These are phyloP conservation scores for Boletus subcaerulescens DNA, from an alignment of 768 basidiomycete genomes.

Conservation along the genomic window DNA sequence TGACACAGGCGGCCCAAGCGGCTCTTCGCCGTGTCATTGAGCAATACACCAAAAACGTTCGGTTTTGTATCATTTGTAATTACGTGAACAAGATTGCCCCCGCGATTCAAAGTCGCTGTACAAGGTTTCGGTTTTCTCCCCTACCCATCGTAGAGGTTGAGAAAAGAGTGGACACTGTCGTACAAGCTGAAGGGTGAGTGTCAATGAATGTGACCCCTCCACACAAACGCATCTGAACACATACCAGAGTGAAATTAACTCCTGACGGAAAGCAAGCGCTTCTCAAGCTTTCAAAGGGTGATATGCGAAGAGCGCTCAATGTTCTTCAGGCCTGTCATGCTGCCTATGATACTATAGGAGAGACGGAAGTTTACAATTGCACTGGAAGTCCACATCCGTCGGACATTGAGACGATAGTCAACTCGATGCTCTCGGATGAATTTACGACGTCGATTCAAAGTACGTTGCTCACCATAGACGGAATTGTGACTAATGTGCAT, in stretches of 20 bases:
- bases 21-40: conserved; percentile 97
- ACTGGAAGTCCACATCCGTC: conserved; percentile 95
- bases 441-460: conserved; percentile 89
- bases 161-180: conserved; percentile 72
- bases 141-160: conserved; percentile 83
- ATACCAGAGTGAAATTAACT: conserved; percentile 74
- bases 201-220: not conserved
- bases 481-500: not conserved
- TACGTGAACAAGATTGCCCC: conserved; percentile 99
- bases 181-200: conserved; percentile 79
- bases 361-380: conserved; percentile 92
- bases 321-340: conserved; percentile 98
- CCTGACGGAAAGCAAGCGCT: conserved; percentile 85
- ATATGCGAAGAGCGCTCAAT: conserved; percentile 96
- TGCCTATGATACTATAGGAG: conserved; percentile 85
- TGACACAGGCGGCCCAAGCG: conserved; percentile 97
- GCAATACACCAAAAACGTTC: conserved; percentile 97
- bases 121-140: conserved; percentile 95
- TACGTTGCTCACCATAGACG: conserved; percentile 32
- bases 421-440: conserved; percentile 94
- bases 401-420: conserved; percentile 91
- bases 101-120: conserved; percentile 98
- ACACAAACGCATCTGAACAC: not conserved
- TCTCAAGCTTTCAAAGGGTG: conserved; percentile 91
- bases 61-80: conserved; percentile 99